A percentile compares a stretch with the other conserved stretches of the same genome.
Evolutionary conservation across 768 basidiomycete species (phyloP).

Genomic region (Cystobasidium onofrii): DNA sequence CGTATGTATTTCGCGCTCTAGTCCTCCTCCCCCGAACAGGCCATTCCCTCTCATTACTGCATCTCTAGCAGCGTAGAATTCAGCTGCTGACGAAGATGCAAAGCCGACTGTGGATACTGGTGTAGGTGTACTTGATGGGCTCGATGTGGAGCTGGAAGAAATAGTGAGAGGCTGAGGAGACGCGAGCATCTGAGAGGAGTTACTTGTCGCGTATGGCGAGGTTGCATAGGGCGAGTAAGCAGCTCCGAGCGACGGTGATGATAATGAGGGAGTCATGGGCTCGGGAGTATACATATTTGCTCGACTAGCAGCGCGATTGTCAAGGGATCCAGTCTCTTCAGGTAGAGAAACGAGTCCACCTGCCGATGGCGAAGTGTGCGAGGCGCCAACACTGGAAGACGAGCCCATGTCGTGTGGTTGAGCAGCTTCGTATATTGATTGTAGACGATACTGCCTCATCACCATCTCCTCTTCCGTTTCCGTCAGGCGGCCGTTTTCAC

Average conservation of each 20-base stretch:
- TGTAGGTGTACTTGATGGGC: neutral
- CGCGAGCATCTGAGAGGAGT: neutral
- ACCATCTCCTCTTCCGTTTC: slow-evolving; percentile 36
- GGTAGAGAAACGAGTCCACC: neutral
- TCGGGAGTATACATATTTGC: neutral
- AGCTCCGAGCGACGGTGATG: neutral
- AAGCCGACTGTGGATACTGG: slow-evolving; percentile 1
- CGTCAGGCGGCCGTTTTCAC: slow-evolving; percentile 36
- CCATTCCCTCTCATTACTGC: slow-evolving; percentile 24
- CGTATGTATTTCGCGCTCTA: slow-evolving; percentile 15
- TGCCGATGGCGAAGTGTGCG: neutral
- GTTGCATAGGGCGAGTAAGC: neutral
- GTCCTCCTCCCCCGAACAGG: slow-evolving; percentile 17
- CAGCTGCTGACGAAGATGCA: slow-evolving; percentile 18
- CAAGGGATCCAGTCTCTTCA: neutral
- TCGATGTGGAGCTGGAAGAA: slow-evolving; percentile 4
- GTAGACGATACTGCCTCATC: slow-evolving; percentile 37
- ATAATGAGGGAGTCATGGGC: neutral
- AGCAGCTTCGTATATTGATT: slow-evolving; percentile 27
- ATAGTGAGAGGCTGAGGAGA: neutral
- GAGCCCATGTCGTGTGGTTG: neutral
- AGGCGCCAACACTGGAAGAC: neutral
- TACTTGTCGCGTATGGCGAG: neutral
- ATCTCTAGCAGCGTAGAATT: slow-evolving; percentile 28
- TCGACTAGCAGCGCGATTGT: neutral